Conservation (phyloP, 805 yeast species). For the Lipomyces starkeyi region DNA sequence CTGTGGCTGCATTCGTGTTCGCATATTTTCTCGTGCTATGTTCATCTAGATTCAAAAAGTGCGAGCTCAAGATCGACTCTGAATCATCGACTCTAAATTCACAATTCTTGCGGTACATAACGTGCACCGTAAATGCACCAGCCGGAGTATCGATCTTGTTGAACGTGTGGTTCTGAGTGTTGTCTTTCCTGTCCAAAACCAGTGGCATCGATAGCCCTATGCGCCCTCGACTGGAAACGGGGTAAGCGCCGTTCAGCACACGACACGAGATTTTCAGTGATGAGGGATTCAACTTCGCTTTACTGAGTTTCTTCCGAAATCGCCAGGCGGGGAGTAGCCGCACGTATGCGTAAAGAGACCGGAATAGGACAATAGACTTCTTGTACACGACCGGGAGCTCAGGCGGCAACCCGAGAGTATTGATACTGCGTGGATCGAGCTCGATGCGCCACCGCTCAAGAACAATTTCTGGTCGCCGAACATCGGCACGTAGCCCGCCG, state of each 20-base stretch:
- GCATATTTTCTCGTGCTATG: slow-evolving; percentile 7
- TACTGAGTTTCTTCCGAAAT: slow-evolving; percentile 55
- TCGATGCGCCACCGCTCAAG: slow-evolving; percentile 93
- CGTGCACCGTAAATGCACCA: slow-evolving; percentile 76
- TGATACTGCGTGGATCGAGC: slow-evolving; percentile 56
- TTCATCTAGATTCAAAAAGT: slow-evolving; percentile 57
- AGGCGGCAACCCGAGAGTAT: slow-evolving; percentile 42
- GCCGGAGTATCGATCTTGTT: slow-evolving; percentile 74
- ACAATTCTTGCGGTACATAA: slow-evolving; percentile 76
- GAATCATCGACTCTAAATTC: slow-evolving; percentile 70
- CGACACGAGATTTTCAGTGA: slow-evolving; percentile 58
- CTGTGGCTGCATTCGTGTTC: slow-evolving; percentile 16
- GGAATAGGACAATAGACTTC: slow-evolving; percentile 72
- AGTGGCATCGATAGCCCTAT: slow-evolving; percentile 50
- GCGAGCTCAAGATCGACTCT: slow-evolving; percentile 66
- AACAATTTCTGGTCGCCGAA: slow-evolving; percentile 69
- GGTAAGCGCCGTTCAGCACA: slow-evolving; percentile 72
- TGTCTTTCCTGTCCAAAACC: slow-evolving; percentile 50
- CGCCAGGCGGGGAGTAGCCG: slow-evolving; percentile 75
- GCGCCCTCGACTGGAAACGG: slow-evolving; percentile 63
- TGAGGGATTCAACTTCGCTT: slow-evolving; percentile 48
- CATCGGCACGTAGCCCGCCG: slow-evolving; percentile 47
- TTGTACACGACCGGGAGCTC: slow-evolving; percentile 76
- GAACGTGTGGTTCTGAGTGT: slow-evolving; percentile 59
- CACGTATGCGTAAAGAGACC: slow-evolving; percentile 70